Conservation (phyloP, 495 filamentous ascomycete genomes). For the Trichocladium uniseriatum region DNA sequence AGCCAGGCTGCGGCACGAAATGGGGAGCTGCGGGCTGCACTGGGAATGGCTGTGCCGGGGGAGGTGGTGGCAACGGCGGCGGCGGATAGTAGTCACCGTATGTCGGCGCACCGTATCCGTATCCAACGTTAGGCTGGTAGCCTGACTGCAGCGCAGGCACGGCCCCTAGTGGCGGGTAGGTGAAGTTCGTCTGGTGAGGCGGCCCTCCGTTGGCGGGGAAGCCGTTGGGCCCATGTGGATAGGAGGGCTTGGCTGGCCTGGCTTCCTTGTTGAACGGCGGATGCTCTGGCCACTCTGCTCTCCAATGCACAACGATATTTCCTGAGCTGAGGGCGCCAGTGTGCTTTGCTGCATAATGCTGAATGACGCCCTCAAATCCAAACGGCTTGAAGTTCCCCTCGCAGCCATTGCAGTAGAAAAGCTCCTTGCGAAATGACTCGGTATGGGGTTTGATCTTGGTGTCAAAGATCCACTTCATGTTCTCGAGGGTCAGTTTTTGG, state of each 20-base stretch:
- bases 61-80: conserved; percentile 6
- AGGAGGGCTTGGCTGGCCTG: conserved; percentile 25
- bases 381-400: conserved; percentile 53
- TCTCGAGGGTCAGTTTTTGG: conserved; percentile 59
- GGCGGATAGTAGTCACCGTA: conserved; percentile 29
- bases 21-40: conserved; percentile 22
- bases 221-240: neutral
- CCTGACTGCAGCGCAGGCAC: conserved; percentile 12
- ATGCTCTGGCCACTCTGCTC: conserved; percentile 65
- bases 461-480: conserved; percentile 79
- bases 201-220: neutral
- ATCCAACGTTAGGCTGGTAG: conserved; percentile 32
- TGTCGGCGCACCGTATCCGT: conserved; percentile 31
- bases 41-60: conserved; percentile 14
- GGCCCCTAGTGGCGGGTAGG: conserved; percentile 21
- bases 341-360: conserved; percentile 76
- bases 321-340: conserved; percentile 57
- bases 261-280: conserved; percentile 59
- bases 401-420: conserved; percentile 67
- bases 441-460: conserved; percentile 60
- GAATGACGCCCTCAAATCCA: conserved; percentile 66
- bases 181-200: conserved; percentile 22
- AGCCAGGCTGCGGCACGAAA: conserved; percentile 23
- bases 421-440: conserved; percentile 51
- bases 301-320: conserved; percentile 64